These are phyloP conservation scores for Mycena metata DNA, from an alignment of 768 basidiomycete genomes.

Conservation along the genomic window DNA sequence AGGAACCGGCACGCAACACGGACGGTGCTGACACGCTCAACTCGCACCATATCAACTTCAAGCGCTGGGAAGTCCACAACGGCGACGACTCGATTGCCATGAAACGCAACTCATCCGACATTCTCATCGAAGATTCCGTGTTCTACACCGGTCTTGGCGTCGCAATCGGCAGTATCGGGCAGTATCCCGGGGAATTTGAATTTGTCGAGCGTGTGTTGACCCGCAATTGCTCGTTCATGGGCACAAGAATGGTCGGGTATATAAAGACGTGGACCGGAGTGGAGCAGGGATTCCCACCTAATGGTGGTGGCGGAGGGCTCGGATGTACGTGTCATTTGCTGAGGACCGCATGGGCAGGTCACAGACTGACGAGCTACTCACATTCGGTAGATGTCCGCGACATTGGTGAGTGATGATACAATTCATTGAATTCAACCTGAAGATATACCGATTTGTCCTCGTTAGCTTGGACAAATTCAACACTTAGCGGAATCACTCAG, in stretches of 20 bases:
- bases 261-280: slow-evolving; percentile 54
- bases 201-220: slow-evolving; percentile 49
- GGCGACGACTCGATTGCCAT: slow-evolving; percentile 57
- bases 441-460: neutral
- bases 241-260: slow-evolving; percentile 46
- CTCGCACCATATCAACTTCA: slow-evolving; percentile 54
- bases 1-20: slow-evolving; percentile 52
- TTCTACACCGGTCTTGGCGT: slow-evolving; percentile 56
- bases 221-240: slow-evolving; percentile 42
- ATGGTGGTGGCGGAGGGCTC: slow-evolving; percentile 51
- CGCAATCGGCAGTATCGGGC: slow-evolving; percentile 55
- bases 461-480: slow-evolving; percentile 27
- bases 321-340: slow-evolving; percentile 37
- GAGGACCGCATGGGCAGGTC: neutral
- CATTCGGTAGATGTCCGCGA: slow-evolving; percentile 39
- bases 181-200: slow-evolving; percentile 49
- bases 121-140: slow-evolving; percentile 53
- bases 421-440: neutral
- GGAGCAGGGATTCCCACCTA: slow-evolving; percentile 49
- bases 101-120: slow-evolving; percentile 58
- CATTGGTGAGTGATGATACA: slow-evolving; percentile 31
- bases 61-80: slow-evolving; percentile 53
- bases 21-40: slow-evolving; percentile 54
- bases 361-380: neutral
- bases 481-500: slow-evolving; percentile 45